These are phyloP conservation scores for Purshia tridentata DNA, from an alignment of 306 rosid species.

Conservation along the genomic window DNA sequence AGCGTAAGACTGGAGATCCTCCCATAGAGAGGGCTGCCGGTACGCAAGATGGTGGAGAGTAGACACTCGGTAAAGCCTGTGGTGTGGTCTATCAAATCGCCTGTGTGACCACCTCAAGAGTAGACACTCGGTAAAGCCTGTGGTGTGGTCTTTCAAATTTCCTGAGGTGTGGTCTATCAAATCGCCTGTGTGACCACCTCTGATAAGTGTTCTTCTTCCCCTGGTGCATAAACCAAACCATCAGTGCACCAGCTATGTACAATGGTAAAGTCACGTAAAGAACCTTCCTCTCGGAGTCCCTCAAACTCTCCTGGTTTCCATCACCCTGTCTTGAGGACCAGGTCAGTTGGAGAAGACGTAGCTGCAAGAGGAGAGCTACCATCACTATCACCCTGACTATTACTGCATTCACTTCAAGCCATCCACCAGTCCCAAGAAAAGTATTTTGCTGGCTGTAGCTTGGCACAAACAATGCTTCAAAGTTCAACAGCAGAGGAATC, in stretches of 20 bases:
- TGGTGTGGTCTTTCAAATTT: too few relatives aligned
- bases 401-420: slow-evolving; percentile 87
- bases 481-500: slow-evolving; percentile 80
- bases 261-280: slow-evolving; percentile 55
- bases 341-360: slow-evolving; percentile 72
- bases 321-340: slow-evolving; percentile 68
- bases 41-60: slow-evolving; percentile 19
- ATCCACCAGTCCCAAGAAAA: slow-evolving; percentile 68
- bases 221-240: slow-evolving; percentile 49
- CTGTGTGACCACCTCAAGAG: slow-evolving; percentile 16
- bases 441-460: slow-evolving; percentile 42
- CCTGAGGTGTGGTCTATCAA: slow-evolving; percentile 35
- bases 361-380: slow-evolving; percentile 75
- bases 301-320: slow-evolving; percentile 40
- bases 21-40: slow-evolving; percentile 57
- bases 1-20: slow-evolving; percentile 60
- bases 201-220: slow-evolving; percentile 40
- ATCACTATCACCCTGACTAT: slow-evolving; percentile 70
- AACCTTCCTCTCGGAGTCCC: slow-evolving; percentile 69
- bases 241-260: slow-evolving; percentile 57
- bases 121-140: neutral
- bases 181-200: slow-evolving; percentile 24
- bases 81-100: slow-evolving; percentile 40
- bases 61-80: slow-evolving; percentile 21
- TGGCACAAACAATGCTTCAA: slow-evolving; percentile 62